Evolutionary conservation across 129 eudicot species (phyloP).

Genomic region (Escallonia rubra): DNA sequence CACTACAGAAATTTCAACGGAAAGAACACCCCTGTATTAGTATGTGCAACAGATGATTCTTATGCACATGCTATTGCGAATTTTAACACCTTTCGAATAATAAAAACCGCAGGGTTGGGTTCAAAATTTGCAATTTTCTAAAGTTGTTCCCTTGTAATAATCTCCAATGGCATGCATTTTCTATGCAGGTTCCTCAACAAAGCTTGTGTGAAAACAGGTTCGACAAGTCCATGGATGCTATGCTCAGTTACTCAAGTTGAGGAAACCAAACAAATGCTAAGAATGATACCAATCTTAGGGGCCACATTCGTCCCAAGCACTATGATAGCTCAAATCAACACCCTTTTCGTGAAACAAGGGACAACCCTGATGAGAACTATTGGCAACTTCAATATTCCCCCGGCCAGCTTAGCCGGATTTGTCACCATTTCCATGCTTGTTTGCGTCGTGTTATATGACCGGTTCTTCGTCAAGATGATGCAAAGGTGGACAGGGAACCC

Average conservation of each 20-base stretch:
- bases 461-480: conserved; percentile 11
- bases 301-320: conserved; percentile 26
- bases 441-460: conserved; percentile 18
- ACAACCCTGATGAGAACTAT: conserved; percentile 19
- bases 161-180: not conserved
- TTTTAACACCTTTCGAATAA: no score
- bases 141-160: not conserved
- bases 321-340: conserved; percentile 16
- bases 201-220: conserved; percentile 16
- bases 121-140: not conserved
- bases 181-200: conserved; percentile 24
- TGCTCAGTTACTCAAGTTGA: conserved; percentile 31
- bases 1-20: no score
- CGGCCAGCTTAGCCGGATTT: conserved; percentile 16
- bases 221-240: conserved; percentile 17
- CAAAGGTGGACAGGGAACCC: conserved; percentile 20
- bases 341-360: conserved; percentile 35
- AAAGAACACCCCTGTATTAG: no score
- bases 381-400: conserved; percentile 24
- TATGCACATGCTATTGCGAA: no score
- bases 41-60: no score
- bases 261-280: conserved; percentile 23
- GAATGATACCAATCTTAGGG: conserved; percentile 19
- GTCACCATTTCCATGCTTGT: conserved; percentile 24
- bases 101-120: no score